phyloP scores from a whole-genome alignment of 73 alveolate species.

The Paramecium biaurelia region DNA sequence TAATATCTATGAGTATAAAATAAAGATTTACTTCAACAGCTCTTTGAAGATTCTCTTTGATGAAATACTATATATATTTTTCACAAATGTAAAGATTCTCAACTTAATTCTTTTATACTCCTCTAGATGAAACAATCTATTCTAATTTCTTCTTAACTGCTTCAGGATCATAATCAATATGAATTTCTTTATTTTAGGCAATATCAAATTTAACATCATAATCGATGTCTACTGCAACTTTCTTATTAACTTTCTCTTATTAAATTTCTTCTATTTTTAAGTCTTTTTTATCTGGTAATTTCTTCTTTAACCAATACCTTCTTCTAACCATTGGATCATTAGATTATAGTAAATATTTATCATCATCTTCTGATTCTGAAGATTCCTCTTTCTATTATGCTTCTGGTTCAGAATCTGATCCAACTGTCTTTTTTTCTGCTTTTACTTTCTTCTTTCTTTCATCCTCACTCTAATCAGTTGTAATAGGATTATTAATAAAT shows the following conservation, averaged over 20 bases:
- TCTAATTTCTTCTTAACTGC: background rate
- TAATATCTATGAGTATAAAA: background rate
- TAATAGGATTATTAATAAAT: background rate
- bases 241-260: background rate
- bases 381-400: background rate
- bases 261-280: background rate
- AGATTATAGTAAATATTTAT: conserved; percentile 2
- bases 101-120: background rate
- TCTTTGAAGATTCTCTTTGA: conserved; percentile 9
- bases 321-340: conserved; percentile 44
- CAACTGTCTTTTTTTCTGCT: background rate
- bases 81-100: conserved; percentile 15
- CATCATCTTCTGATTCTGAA: conserved; percentile 40
- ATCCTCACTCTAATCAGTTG: conserved; percentile 12
- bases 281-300: background rate
- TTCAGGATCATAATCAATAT: conserved; percentile 1
- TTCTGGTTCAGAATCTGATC: background rate
- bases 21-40: background rate
- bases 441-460: background rate
- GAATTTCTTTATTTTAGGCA: background rate
- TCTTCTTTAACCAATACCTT: conserved; percentile 43
- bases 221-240: background rate
- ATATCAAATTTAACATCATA: conserved; percentile 25
- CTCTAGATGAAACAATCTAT: conserved; percentile 20
- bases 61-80: background rate